phyloP scores from a whole-genome alignment of 2,329 filamentous ascomycete genomes.

The Taxawa tesnikishii region DNA sequence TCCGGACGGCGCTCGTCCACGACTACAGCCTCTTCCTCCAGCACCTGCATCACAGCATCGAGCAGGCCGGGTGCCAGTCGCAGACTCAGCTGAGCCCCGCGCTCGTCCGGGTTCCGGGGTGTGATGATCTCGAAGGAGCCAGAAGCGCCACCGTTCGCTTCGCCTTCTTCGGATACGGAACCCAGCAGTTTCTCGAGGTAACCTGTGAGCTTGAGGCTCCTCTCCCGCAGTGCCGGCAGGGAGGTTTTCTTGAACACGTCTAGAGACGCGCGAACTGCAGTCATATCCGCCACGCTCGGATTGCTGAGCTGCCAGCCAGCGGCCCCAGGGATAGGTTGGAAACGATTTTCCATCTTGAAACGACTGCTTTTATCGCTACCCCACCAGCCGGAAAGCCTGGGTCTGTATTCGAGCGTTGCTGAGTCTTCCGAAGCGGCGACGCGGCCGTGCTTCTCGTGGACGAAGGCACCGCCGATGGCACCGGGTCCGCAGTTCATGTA shows the following conservation, averaged over 20 bases:
- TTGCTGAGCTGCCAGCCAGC: constrained; percentile 79
- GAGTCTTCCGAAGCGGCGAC: constrained; percentile 27
- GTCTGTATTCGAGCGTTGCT: constrained; percentile 39
- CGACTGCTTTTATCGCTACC: constrained; percentile 64
- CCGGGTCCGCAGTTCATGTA: constrained; percentile 83
- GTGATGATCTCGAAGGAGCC: constrained; percentile 48
- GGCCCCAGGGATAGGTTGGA: constrained; percentile 65
- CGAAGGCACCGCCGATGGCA: constrained; percentile 66
- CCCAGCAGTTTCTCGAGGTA: constrained; percentile 61
- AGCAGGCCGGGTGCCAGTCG: constrained; percentile 55
- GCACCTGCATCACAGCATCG: constrained; percentile 49
- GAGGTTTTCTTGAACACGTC: constrained; percentile 60
- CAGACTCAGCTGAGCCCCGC: constrained; percentile 71
- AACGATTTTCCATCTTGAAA: constrained; percentile 75
- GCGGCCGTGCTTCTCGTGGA: constrained; percentile 60
- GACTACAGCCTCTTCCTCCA: constrained; percentile 60
- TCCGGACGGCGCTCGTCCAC: constrained; percentile 77
- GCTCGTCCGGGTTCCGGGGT: constrained; percentile 51
- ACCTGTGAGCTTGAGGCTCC: constrained; percentile 60
- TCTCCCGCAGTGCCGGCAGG: constrained; percentile 56
- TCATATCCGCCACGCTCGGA: constrained; percentile 65
- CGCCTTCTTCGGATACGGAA: constrained; percentile 11
- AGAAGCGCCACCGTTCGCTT: not conserved
- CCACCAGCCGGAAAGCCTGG: constrained; percentile 75
- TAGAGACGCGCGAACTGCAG: constrained; percentile 59